These are phyloP conservation scores for Linum tenue DNA, from an alignment of 345 rosid species.

Conservation along the genomic window DNA sequence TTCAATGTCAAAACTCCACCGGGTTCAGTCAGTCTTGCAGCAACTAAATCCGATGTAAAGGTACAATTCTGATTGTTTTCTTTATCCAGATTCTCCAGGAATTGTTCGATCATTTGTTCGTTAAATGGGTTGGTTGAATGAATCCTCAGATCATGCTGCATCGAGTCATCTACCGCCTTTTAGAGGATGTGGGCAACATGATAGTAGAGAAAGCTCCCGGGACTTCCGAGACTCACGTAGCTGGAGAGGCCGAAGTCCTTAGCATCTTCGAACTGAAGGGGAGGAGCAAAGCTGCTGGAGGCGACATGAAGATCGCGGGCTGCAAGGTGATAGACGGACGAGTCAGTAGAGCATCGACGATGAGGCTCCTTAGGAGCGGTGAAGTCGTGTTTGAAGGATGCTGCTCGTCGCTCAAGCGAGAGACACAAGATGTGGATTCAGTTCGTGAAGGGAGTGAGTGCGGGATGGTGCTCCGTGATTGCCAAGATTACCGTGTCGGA, in stretches of 20 bases:
- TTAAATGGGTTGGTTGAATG: too few species aligned
- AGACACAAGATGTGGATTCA: conserved; percentile 79
- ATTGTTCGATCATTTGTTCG: too few species aligned
- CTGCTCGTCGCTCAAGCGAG: conserved; percentile 69
- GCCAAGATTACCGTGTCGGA: conserved; percentile 35
- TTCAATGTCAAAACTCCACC: conserved; percentile 65
- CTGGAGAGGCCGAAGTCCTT: conserved; percentile 83
- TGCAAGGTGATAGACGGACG: conserved; percentile 74
- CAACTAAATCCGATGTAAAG: conserved; percentile 55
- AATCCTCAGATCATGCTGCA: conserved; percentile 51
- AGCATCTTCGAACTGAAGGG: conserved; percentile 72
- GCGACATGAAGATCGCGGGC: conserved; percentile 76
- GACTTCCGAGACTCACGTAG: conserved; percentile 55
- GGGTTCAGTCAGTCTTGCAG: conserved; percentile 30
- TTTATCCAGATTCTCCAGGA: too few species aligned
- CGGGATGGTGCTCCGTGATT: conserved; percentile 67
- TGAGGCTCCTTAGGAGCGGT: conserved; percentile 86
- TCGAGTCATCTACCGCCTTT: conserved; percentile 77
- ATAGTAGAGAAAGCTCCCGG: conserved; percentile 90
- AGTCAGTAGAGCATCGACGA: conserved; percentile 41
- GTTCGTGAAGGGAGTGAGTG: conserved; percentile 74
- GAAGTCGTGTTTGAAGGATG: conserved; percentile 77
- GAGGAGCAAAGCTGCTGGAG: conserved; percentile 58
- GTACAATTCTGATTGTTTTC: conserved; percentile 21
- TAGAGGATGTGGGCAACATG: conserved; percentile 77